Evolutionary conservation across 805 yeast species (phyloP).

Genomic region (Candida arabinofermentans): DNA sequence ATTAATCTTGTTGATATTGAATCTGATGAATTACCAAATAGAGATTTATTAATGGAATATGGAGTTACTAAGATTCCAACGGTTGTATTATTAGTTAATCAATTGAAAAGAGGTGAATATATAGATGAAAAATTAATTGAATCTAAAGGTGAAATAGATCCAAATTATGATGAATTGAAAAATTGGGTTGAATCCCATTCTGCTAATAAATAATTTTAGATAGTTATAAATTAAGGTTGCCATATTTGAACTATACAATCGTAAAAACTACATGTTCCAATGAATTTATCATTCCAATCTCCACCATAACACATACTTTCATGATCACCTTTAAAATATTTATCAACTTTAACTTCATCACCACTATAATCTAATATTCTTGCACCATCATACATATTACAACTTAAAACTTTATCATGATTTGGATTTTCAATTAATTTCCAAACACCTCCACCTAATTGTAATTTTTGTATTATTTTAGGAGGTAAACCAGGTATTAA

Average conservation of each 20-base stretch:
- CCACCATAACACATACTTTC: constrained; percentile 96
- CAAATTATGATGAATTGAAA: constrained; percentile 42
- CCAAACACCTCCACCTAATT: constrained; percentile 96
- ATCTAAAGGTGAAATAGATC: constrained; percentile 27
- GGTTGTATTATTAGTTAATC: constrained; percentile 62
- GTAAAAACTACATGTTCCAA: constrained; percentile 88
- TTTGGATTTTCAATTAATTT: constrained; percentile 61
- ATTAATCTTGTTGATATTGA: constrained; percentile 70
- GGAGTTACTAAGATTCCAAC: constrained; percentile 55
- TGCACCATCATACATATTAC: constrained; percentile 97
- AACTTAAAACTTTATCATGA: constrained; percentile 56
- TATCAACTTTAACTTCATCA: constrained; percentile 27
- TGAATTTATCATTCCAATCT: constrained; percentile 63
- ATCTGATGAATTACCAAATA: constrained; percentile 60
- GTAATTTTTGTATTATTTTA: constrained; percentile 35
- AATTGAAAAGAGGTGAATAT: constrained; percentile 47
- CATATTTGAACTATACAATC: constrained; percentile 80
- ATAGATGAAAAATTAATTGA: constrained; percentile 26
- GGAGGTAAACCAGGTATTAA: constrained; percentile 52
- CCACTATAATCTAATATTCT: constrained; percentile 47
- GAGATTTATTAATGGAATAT: constrained; percentile 55
- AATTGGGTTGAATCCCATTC: constrained; percentile 42
- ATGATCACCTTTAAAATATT: constrained; percentile 63
- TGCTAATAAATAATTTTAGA: constrained; percentile 20
- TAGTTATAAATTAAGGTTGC: constrained; percentile 29